Evolutionary conservation across 1,139 yeast species (phyloP).

Genomic region (Hanseniaspora uvarum): DNA sequence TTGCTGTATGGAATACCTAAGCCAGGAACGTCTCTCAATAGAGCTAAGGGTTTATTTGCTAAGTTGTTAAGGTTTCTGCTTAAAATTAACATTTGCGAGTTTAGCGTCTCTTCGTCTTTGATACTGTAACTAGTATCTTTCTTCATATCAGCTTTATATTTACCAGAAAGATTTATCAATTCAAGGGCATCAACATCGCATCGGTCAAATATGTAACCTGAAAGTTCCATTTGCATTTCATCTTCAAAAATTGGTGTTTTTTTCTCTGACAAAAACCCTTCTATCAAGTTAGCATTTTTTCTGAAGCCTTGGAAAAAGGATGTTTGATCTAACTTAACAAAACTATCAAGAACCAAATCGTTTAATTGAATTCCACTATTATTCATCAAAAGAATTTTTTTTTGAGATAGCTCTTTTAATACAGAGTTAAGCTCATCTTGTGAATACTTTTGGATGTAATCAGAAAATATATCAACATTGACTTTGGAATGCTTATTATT

Average conservation of each 20-base stretch:
- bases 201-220: slow-evolving; percentile 19
- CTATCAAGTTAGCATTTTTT: neutral
- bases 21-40: slow-evolving; percentile 8
- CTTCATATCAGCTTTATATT: slow-evolving; percentile 3
- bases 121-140: slow-evolving; percentile 6
- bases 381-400: slow-evolving; percentile 26
- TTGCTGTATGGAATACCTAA: slow-evolving; percentile 51
- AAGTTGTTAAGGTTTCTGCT: neutral
- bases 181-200: neutral
- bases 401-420: slow-evolving; percentile 30
- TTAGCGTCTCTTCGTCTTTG: slow-evolving; percentile 7
- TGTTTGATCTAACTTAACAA: slow-evolving; percentile 24
- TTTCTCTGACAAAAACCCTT: slow-evolving; percentile 21
- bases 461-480: slow-evolving; percentile 11
- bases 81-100: neutral
- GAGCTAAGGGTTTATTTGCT: neutral
- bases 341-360: slow-evolving; percentile 23
- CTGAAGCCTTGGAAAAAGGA: slow-evolving; percentile 22
- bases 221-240: slow-evolving; percentile 26
- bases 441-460: slow-evolving; percentile 21
- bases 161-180: neutral
- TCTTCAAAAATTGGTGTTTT: slow-evolving; percentile 27
- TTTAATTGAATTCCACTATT: slow-evolving; percentile 27
- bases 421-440: slow-evolving; percentile 28
- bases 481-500: slow-evolving; percentile 2